Evolutionary conservation across 768 basidiomycete genomes (phyloP).

Genomic region (Trametes cingulata): DNA sequence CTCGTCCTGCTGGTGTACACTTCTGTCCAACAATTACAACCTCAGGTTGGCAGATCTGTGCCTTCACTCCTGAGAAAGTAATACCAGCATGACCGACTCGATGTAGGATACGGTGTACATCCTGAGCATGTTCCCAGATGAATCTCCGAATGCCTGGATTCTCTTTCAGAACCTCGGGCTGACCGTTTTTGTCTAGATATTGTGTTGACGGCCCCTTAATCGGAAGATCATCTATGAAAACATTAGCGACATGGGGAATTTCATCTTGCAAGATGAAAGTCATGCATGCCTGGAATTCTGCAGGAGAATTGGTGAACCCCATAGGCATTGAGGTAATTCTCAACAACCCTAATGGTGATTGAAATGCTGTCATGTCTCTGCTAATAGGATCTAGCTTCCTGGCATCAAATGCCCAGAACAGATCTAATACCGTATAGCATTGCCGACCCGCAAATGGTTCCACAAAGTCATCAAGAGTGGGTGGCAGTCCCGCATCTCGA

Average conservation of each 20-base stretch:
- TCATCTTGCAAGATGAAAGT: conserved; percentile 26
- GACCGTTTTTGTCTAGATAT: conserved; percentile 10
- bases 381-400: conserved; percentile 7
- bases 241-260: conserved; percentile 23
- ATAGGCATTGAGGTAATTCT: conserved; percentile 18
- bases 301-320: conserved; percentile 26
- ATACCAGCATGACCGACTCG: conserved; percentile 16
- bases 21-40: conserved; percentile 12
- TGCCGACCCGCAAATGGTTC: conserved; percentile 20
- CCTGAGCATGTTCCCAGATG: conserved; percentile 24
- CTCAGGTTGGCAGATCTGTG: conserved; percentile 1
- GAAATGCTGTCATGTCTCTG: conserved; percentile 25
- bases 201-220: conserved; percentile 22
- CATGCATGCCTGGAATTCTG: conserved; percentile 26
- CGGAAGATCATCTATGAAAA: conserved; percentile 30
- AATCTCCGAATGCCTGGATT: conserved; percentile 23
- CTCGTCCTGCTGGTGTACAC: conserved; percentile 14
- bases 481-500: conserved; percentile 36
- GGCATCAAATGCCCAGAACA: conserved; percentile 22
- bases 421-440: conserved; percentile 19
- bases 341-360: conserved; percentile 15
- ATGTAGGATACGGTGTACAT: conserved; percentile 24
- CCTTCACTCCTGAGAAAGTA: conserved; percentile 17
- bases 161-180: conserved; percentile 9
- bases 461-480: conserved; percentile 37